Evolutionary conservation across 179 eudicot genomes (phyloP).

Genomic region (Nepenthes alata): DNA sequence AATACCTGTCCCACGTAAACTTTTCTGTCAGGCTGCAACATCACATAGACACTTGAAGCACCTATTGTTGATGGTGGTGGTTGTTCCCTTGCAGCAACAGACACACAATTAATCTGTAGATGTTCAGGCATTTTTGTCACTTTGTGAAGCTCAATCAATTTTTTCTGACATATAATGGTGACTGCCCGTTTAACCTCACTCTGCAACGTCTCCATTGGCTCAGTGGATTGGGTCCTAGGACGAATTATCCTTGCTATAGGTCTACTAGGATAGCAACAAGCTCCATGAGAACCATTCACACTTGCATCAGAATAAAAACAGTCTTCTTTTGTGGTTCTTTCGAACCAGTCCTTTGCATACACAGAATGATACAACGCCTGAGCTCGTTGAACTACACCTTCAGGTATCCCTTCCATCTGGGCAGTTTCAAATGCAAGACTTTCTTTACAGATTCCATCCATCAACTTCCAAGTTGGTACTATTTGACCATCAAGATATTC

Average conservation of each 20-base stretch:
- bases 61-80: conserved; percentile 94
- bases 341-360: conserved; percentile 23
- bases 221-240: conserved; percentile 7
- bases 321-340: conserved; percentile 9
- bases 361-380: conserved; percentile 54
- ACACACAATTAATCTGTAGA: conserved; percentile 34
- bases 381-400: conserved; percentile 58
- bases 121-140: conserved; percentile 17
- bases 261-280: conserved; percentile 7
- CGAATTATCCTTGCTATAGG: conserved; percentile 1
- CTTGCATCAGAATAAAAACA: conserved; percentile 5
- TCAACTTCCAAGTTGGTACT: conserved; percentile 82
- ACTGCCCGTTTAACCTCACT: conserved; percentile 46
- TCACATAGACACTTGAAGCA: conserved; percentile 80
- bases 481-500: conserved; percentile 52
- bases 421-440: conserved; percentile 99
- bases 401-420: conserved; percentile 75
- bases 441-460: conserved; percentile 86
- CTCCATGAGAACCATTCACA: conserved; percentile 10
- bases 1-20: conserved; percentile 84
- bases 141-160: conserved; percentile 36
- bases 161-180: conserved; percentile 39
- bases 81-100: conserved; percentile 59
- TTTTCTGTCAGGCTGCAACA: conserved; percentile 63
- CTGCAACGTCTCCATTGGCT: conserved; percentile 19